These are phyloP conservation scores for Solanum paucissectum DNA, from an alignment of 257 asterid genomes.

Conservation along the genomic window DNA sequence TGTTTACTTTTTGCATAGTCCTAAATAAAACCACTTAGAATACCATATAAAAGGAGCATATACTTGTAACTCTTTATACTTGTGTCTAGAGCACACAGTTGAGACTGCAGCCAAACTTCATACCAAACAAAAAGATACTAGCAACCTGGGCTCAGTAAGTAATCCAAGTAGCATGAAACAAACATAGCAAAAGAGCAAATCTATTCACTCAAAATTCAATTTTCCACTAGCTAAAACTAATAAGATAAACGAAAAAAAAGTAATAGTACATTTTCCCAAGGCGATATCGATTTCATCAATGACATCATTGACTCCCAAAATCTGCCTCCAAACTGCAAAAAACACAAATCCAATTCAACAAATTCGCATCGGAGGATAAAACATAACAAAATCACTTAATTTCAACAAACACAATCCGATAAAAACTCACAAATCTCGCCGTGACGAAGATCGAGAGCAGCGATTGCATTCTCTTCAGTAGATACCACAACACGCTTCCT, in stretches of 20 bases:
- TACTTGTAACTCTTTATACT: not conserved
- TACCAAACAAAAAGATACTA: not conserved
- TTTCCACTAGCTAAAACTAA: not conserved
- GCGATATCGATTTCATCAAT: conserved; percentile 74
- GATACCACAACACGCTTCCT: conserved; percentile 90
- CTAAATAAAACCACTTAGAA: not conserved
- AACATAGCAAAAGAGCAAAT: not conserved
- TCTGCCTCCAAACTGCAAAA: conserved; percentile 94
- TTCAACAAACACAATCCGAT: not conserved
- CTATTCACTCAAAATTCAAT: not conserved
- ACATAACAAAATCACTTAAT: not conserved
- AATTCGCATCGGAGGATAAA: not conserved
- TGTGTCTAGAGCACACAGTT: not conserved
- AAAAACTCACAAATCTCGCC: conserved; percentile 77
- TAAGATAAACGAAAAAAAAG: not conserved
- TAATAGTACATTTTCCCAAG: conserved; percentile 70
- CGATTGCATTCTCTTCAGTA: conserved; percentile 85
- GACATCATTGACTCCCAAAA: conserved; percentile 67
- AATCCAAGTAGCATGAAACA: not conserved
- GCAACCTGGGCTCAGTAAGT: not conserved
- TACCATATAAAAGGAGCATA: not conserved
- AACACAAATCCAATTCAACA: not conserved
- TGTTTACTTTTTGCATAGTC: not conserved
- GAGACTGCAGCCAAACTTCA: not conserved
- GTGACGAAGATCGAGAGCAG: conserved; percentile 97